A percentile compares a stretch with the other conserved stretches of the same genome.
Evolutionary conservation across 1,139 yeast species (phyloP).

Genomic region (Arxiozyma telluris): DNA sequence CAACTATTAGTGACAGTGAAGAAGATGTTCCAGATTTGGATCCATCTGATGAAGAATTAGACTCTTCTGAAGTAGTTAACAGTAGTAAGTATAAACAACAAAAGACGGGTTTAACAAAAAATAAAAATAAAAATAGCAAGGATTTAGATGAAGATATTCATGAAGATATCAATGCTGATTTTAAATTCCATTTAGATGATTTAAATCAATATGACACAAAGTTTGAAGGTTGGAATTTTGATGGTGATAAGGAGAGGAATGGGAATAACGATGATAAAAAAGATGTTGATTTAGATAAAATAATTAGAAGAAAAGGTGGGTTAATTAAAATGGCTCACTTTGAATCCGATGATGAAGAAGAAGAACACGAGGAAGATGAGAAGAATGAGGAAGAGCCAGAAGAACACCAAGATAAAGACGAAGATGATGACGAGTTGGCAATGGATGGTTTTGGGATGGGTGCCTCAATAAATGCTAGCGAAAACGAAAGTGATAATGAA

Average conservation of each 20-base stretch:
- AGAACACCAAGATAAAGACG: conserved; percentile 25
- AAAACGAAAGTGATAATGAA: conserved; percentile 40
- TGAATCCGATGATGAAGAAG: conserved; percentile 32
- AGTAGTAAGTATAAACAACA: neutral
- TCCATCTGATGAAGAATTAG: conserved; percentile 39
- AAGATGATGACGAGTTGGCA: conserved; percentile 49
- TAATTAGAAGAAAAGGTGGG: conserved; percentile 76
- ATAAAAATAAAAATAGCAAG: conserved; percentile 25
- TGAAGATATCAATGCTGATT: conserved; percentile 61
- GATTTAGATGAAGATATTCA: conserved; percentile 33
- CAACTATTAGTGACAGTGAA: conserved; percentile 70
- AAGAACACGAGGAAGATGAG: conserved; percentile 29
- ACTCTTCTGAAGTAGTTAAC: conserved; percentile 9
- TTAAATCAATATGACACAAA: conserved; percentile 37
- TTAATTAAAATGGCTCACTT: conserved; percentile 47
- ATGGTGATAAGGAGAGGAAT: conserved; percentile 35
- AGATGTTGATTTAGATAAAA: conserved; percentile 80
- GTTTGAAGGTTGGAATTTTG: conserved; percentile 81
- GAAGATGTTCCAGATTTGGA: conserved; percentile 53
- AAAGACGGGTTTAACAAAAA: conserved; percentile 21
- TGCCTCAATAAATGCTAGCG: conserved; percentile 30
- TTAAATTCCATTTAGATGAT: conserved; percentile 56
- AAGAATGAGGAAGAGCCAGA: conserved; percentile 30
- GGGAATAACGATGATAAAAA: conserved; percentile 32
- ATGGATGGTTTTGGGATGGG: conserved; percentile 74